A percentile compares a stretch with the other conserved stretches of the same genome.
phyloP scores from a whole-genome alignment of 2,329 filamentous ascomycete genomes.

The Tolypocladium tundrense region DNA sequence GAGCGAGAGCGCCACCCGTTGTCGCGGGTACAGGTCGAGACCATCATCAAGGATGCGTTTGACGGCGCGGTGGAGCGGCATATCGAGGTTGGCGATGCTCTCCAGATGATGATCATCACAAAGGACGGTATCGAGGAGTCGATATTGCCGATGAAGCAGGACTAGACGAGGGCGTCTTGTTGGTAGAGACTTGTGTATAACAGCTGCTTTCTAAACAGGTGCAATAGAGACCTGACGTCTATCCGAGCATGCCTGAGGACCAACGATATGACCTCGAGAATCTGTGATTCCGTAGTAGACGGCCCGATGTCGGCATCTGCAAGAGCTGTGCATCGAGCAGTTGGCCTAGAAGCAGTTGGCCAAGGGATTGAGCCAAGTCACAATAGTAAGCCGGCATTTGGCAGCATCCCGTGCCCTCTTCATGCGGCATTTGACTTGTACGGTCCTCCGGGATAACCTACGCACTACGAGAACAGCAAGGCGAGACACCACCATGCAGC shows the following conservation, averaged over 20 bases:
- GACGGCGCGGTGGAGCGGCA: constrained; percentile 97
- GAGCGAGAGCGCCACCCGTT: constrained; percentile 62
- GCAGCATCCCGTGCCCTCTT: too few species aligned
- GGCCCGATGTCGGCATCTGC: background rate
- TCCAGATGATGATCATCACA: constrained; percentile 94
- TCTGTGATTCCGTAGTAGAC: too few species aligned
- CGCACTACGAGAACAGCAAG: too few species aligned
- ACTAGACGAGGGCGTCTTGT: constrained; percentile 40
- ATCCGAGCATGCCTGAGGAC: background rate
- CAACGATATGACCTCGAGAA: background rate
- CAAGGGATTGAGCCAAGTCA: too few species aligned
- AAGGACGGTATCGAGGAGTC: constrained; percentile 80
- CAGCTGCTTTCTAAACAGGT: constrained; percentile 7
- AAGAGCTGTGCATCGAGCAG: background rate
- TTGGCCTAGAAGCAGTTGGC: too few species aligned
- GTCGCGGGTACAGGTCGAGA: constrained; percentile 63
- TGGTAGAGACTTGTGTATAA: constrained; percentile 17
- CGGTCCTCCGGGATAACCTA: too few species aligned
- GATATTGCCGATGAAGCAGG: constrained; percentile 77
- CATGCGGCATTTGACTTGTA: too few species aligned
- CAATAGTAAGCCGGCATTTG: too few species aligned
- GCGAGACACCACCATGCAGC: too few species aligned
- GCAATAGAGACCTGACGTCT: background rate
- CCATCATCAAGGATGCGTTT: constrained; percentile 92
- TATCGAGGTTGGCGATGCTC: constrained; percentile 93